These are phyloP conservation scores for Melastoma malabathricum DNA, from an alignment of 345 rosid species.

Conservation along the genomic window DNA sequence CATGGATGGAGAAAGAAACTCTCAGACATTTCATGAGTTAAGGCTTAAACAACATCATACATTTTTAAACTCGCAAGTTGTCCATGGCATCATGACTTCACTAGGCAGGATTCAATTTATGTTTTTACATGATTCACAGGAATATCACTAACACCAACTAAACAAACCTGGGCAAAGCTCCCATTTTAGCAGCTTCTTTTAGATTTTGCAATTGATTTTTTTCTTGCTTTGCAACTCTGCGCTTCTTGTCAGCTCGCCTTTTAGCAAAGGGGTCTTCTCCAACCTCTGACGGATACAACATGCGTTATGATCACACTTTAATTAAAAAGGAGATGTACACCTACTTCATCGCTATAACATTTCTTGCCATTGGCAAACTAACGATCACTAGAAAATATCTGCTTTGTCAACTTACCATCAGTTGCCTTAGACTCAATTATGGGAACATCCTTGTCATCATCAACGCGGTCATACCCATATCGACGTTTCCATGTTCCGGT, in stretches of 20 bases:
- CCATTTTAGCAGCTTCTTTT: slow-evolving; percentile 63
- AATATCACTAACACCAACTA: neutral
- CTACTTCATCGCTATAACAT: too few relatives aligned
- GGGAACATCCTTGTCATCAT: slow-evolving; percentile 74
- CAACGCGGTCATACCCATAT: slow-evolving; percentile 84
- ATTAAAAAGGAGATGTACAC: too few relatives aligned
- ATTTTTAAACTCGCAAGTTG: too few relatives aligned
- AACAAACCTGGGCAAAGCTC: slow-evolving; percentile 77
- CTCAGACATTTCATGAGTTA: too few relatives aligned
- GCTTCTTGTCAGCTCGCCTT: slow-evolving; percentile 60
- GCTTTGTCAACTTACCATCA: slow-evolving; percentile 40
- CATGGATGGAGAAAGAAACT: too few relatives aligned
- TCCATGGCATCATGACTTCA: too few relatives aligned
- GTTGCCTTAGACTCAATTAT: slow-evolving; percentile 73
- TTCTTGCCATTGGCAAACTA: too few relatives aligned
- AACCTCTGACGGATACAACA: slow-evolving; percentile 32
- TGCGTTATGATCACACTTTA: neutral
- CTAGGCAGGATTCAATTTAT: too few relatives aligned
- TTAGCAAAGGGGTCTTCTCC: slow-evolving; percentile 86
- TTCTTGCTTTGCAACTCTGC: slow-evolving; percentile 67
- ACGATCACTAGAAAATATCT: too few relatives aligned
- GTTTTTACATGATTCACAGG: too few relatives aligned
- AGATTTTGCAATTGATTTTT: slow-evolving; percentile 57
- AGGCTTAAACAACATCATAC: too few relatives aligned
- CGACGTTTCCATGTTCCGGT: slow-evolving; percentile 78